Evolutionary conservation across 2,329 filamentous ascomycete species (phyloP).

Genomic region (Fusarium anthophilum): DNA sequence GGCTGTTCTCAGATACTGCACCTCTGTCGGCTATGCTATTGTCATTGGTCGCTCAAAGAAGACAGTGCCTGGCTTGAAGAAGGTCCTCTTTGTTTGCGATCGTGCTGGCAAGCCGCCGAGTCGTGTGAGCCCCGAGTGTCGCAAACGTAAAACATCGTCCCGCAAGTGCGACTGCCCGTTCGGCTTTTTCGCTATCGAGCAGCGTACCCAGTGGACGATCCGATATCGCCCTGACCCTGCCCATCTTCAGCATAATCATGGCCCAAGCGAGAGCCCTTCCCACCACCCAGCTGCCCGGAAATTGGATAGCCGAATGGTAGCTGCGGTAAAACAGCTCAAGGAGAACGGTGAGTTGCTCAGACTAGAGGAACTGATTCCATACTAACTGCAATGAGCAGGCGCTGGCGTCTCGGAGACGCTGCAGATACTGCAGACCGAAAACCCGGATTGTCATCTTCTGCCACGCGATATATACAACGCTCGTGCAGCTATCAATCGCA

Average conservation of each 20-base stretch:
- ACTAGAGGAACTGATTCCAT: slow-evolving; percentile 28
- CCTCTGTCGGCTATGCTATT: slow-evolving; percentile 73
- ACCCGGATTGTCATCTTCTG: slow-evolving; percentile 70
- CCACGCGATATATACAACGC: slow-evolving; percentile 75
- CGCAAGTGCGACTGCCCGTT: slow-evolving; percentile 75
- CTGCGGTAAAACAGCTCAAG: slow-evolving; percentile 72
- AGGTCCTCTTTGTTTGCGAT: slow-evolving; percentile 74
- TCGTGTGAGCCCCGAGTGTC: slow-evolving; percentile 69
- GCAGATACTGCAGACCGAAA: slow-evolving; percentile 70
- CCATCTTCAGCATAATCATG: slow-evolving; percentile 71
- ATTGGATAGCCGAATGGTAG: slow-evolving; percentile 73
- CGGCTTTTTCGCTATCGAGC: slow-evolving; percentile 75
- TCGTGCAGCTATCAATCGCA: slow-evolving; percentile 72
- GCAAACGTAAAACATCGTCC: slow-evolving; percentile 74
- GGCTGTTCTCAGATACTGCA: slow-evolving; percentile 71
- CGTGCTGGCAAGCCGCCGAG: slow-evolving; percentile 70
- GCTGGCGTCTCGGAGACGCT: slow-evolving; percentile 73
- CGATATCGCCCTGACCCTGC: slow-evolving; percentile 68
- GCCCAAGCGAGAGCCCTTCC: slow-evolving; percentile 72
- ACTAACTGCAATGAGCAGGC: slow-evolving; percentile 58
- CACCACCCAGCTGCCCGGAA: slow-evolving; percentile 73
- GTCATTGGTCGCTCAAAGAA: slow-evolving; percentile 75
- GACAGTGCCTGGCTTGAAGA: slow-evolving; percentile 72
- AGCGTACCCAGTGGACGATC: slow-evolving; percentile 73
- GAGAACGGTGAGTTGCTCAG: slow-evolving; percentile 64